Evolutionary conservation across 2,329 filamentous ascomycete genomes (phyloP), one percentile per base, ranked within the genome.

Genomic region (Coniosporium tulheliwenetii): DNA sequence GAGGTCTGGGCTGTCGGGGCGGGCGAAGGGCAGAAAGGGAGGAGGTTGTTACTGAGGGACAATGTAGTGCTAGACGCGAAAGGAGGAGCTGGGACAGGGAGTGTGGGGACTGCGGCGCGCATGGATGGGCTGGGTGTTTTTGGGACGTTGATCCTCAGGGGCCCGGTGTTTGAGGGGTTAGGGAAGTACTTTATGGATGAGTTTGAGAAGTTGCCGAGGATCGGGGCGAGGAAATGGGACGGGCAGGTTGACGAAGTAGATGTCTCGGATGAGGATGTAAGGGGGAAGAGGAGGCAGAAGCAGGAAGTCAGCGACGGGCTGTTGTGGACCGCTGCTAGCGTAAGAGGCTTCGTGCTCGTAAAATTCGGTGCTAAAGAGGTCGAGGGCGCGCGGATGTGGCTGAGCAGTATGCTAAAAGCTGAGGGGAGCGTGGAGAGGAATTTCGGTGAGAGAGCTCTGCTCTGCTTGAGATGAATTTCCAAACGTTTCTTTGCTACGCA

Each of bases 291-390:
- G 39, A 70, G 81, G 44, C 63, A 81, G 14, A 54, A 59, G 41
- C 65, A 68, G 53, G 82, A 91, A 57, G 69, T 62, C 45, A 53
- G 60, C 8, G 65, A 71, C 38, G 73, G 73, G 12, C 59, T 93
- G 3, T 65, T 89, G 3, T 94, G 86, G 85, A 87, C 85, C 19
- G 84, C 82, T 10, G 83, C 86, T 10, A 73, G 71, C 19, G 77
- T 93, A 30, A 72, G 86, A 40, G 81, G 85, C 3, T 94, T 89
- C 53, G 80, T 91, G 3, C 71, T 95, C 19, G 81, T 96, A 49
- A 96, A 96, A 58, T 93, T 96, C 57, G 85, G 84, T 1, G 84
- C 87, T 1, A 71, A 69, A 41, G 80, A 79, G 36, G 80, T 94
- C 16, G 86, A 96, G 57, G 81, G 79, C 19, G 86, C 80, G 3